phyloP scores from a whole-genome alignment of 495 filamentous ascomycete genomes.

The Aspergillus olivimuriae region DNA sequence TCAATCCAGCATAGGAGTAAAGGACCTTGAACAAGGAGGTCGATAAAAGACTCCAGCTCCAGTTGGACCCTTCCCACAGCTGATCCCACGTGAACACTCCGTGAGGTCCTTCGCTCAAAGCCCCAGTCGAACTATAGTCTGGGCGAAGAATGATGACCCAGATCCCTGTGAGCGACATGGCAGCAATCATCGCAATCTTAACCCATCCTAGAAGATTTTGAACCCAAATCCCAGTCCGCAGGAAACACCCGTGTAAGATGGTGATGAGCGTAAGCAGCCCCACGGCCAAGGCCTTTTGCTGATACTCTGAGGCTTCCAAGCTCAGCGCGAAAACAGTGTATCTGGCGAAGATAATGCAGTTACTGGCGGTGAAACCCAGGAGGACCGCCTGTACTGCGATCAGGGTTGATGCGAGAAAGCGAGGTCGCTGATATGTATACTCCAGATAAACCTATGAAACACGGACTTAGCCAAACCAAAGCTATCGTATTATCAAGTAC shows the following conservation, averaged over 20 bases:
- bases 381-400: conserved; percentile 62
- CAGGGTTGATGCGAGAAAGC: conserved; percentile 62
- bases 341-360: conserved; percentile 40
- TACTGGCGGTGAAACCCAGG: conserved; percentile 57
- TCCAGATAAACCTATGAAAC: conserved; percentile 57
- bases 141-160: conserved; percentile 34
- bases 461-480: too few species aligned
- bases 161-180: conserved; percentile 38
- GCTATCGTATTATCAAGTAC: too few species aligned
- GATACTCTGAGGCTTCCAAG: conserved; percentile 26
- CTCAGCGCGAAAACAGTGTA: conserved; percentile 37
- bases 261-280: conserved; percentile 31
- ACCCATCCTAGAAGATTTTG: conserved; percentile 43
- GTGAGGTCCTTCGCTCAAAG: background rate
- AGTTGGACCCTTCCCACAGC: conserved; percentile 39
- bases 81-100: conserved; percentile 24
- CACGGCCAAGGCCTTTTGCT: conserved; percentile 30
- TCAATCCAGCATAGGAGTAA: conserved; percentile 63
- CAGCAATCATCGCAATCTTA: conserved; percentile 40
- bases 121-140: conserved; percentile 12
- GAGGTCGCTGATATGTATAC: conserved; percentile 62
- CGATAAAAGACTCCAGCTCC: conserved; percentile 46
- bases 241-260: conserved; percentile 32
- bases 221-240: conserved; percentile 34
- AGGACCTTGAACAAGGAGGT: conserved; percentile 68